phyloP scores from a whole-genome alignment of 768 basidiomycete species.

The Pleurotus djamor region DNA sequence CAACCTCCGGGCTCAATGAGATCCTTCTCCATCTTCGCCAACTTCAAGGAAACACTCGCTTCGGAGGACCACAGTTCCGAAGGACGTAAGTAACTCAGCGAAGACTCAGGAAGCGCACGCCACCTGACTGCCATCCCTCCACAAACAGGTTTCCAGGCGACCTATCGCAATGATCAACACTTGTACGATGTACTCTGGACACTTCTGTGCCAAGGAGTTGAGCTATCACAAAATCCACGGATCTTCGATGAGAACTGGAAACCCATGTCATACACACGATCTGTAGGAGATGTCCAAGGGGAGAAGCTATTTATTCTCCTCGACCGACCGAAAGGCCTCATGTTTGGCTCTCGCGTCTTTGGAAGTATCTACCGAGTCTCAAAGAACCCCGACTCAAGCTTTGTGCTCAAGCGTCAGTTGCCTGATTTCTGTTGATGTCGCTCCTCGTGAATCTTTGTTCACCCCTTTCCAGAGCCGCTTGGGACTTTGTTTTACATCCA shows the following conservation, averaged over 20 bases:
- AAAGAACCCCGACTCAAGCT: neutral
- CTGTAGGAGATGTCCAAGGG: neutral
- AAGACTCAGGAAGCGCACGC: too few species aligned
- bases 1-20: neutral
- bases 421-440: neutral
- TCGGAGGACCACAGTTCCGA: neutral
- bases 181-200: neutral
- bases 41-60: neutral
- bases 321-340: neutral
- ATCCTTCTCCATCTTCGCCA: neutral
- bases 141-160: neutral
- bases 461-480: neutral
- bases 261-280: neutral
- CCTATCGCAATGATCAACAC: neutral
- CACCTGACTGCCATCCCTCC: neutral
- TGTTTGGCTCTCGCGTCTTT: neutral
- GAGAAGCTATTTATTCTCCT: neutral
- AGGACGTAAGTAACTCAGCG: neutral
- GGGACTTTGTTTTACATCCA: neutral
- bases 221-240: neutral
- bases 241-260: neutral
- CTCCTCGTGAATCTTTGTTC: neutral
- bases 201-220: neutral
- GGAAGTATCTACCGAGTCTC: neutral
- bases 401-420: neutral